These are phyloP conservation scores for Citrus reticulata DNA, from an alignment of 345 rosid genomes.

Conservation along the genomic window DNA sequence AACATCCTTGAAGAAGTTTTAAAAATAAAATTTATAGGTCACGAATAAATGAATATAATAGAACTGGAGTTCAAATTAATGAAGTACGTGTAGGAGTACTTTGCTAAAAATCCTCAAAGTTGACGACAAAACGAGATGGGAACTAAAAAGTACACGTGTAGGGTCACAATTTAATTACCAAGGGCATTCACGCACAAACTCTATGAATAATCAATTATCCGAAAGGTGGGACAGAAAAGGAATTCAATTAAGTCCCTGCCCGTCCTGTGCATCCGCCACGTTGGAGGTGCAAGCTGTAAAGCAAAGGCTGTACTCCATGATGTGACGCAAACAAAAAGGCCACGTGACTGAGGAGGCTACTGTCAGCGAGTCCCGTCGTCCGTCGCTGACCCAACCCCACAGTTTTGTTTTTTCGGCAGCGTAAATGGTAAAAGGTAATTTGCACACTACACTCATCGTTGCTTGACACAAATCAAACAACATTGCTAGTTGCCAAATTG, in stretches of 20 bases:
- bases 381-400: neutral
- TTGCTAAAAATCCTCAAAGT: too few relatives aligned
- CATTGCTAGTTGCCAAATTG: too few relatives aligned
- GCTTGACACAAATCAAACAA: too few relatives aligned
- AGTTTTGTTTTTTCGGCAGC: too few relatives aligned
- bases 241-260: neutral
- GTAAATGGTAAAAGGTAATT: too few relatives aligned
- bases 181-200: neutral
- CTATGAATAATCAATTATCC: neutral
- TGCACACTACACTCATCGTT: too few relatives aligned
- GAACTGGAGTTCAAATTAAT: neutral
- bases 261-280: neutral
- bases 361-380: neutral
- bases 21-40: too few relatives aligned
- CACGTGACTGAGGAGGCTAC: constrained; percentile 21
- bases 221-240: neutral
- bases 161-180: neutral
- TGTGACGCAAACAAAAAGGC: constrained; percentile 17
- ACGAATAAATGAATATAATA: neutral
- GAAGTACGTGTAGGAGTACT: too few relatives aligned
- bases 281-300: constrained; percentile 15
- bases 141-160: neutral
- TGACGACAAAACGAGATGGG: neutral
- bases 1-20: too few relatives aligned
- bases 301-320: neutral